Conservation (phyloP, 108 stramenopile genomes). For the Aurantiochytrium sp. region DNA sequence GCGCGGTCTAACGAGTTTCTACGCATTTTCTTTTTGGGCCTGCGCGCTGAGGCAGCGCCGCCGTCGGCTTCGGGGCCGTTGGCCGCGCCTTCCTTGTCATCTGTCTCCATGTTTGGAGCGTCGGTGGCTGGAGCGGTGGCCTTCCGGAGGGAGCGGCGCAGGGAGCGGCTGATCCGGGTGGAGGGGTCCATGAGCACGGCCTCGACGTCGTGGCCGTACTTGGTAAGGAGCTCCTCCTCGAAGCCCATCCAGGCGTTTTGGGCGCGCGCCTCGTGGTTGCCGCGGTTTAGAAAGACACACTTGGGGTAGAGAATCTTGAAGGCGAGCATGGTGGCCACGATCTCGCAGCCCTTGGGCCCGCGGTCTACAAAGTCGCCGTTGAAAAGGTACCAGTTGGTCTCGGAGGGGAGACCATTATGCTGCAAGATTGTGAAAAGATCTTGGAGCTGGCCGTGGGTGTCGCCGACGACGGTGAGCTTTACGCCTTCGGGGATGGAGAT, state of each 20-base stretch:
- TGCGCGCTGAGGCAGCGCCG: neutral
- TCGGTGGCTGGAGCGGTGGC: no score
- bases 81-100: neutral
- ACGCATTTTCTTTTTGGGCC: neutral
- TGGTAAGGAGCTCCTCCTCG: constrained; percentile 57
- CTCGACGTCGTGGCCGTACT: constrained; percentile 42
- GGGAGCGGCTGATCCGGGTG: neutral
- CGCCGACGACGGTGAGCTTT: constrained; percentile 43
- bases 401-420: constrained; percentile 53
- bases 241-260: constrained; percentile 62
- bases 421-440: constrained; percentile 61
- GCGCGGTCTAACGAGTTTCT: constrained; percentile 26
- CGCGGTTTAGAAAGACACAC: constrained; percentile 52
- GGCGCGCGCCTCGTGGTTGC: constrained; percentile 62
- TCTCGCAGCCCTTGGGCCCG: constrained; percentile 53
- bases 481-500: constrained; percentile 31
- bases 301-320: constrained; percentile 51
- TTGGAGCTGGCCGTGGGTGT: constrained; percentile 63
- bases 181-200: constrained; percentile 14
- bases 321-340: constrained; percentile 49
- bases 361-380: constrained; percentile 68
- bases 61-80: no score
- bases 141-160: neutral
- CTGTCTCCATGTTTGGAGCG: neutral
- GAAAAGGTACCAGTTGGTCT: constrained; percentile 56